Percentiles rank a stretch among this genome's conserved stretches.
These are phyloP conservation scores for Fusarium illudens DNA, from an alignment of 2,329 filamentous ascomycete genomes.

Conservation along the genomic window DNA sequence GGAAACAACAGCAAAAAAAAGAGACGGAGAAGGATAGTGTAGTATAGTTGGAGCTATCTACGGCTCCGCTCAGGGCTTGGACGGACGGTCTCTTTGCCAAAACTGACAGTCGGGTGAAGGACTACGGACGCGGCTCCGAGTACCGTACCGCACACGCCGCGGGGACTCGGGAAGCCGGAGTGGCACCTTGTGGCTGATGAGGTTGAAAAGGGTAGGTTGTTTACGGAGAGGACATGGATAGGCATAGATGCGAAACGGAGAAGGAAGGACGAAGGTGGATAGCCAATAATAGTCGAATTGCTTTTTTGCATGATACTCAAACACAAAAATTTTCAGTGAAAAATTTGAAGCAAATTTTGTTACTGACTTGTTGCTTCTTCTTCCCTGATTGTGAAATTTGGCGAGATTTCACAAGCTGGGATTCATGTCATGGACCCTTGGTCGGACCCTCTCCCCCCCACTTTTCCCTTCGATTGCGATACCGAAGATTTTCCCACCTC, in stretches of 20 bases:
- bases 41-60: neutral
- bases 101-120: slow-evolving; percentile 3
- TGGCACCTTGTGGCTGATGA: neutral
- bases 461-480: neutral
- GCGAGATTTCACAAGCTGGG: slow-evolving; percentile 21
- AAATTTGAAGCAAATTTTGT: neutral
- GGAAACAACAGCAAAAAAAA: neutral
- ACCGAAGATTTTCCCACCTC: neutral
- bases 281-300: slow-evolving; percentile 8
- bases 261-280: neutral
- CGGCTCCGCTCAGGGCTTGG: neutral
- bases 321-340: slow-evolving; percentile 8
- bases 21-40: neutral
- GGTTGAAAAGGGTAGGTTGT: neutral
- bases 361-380: slow-evolving; percentile 14
- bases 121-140: slow-evolving; percentile 28
- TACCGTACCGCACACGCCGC: neutral
- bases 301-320: neutral
- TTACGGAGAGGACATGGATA: neutral
- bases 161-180: neutral
- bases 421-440: neutral
- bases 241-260: neutral
- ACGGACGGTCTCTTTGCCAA: slow-evolving; percentile 3
- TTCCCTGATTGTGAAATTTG: slow-evolving; percentile 26
- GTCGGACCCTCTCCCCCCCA: neutral